Evolutionary conservation across 2,329 filamentous ascomycete species (phyloP), one percentile per base, ranked within the genome.

Genomic region (Mycosphaerella arachidis): DNA sequence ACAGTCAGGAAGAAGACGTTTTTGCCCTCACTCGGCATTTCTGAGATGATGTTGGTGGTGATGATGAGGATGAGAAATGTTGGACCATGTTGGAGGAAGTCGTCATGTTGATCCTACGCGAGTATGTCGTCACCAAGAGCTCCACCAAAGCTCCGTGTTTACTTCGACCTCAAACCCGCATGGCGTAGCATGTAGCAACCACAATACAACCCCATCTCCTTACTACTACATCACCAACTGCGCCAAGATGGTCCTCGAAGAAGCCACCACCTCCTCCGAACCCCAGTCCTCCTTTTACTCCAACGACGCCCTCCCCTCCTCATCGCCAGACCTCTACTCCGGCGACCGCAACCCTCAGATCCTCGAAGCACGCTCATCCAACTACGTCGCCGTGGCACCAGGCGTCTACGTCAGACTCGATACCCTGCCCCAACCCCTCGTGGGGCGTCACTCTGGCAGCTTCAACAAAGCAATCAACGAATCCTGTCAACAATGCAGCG

Each of bases 231-330:
- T 1, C 18, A 4, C 6, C 46, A 7, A 10, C 30, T 50, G 30
- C 53, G 45, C 16, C 51, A 48, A 10, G 66, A 79, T 78, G 77
- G 77, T 78, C 46, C 72, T 78, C 24, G 70, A 76, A 65, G 75
- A 77, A 48, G 66, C 72, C 8, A 67, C 72, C 6, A 64, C 70
- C 5, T 53, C 64, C n/a, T 52, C 70, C 20, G 65, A 70, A 24
- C 37, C 52, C 24, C 27, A 48, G 20, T 12, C 27, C 27, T 72
- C 75, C 53, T 67, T 67, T 67, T 73, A 73, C 61, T 70, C 74
- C 51, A 65, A 69, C 67, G 72, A 74, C 60, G 46, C 62, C 56
- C 18, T 70, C 7, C 72, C 69, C 40, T 64, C 73, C 57, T 72
- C 72, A 63, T 73, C 76, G 57, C 65, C 68, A 61, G 76, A 78